Percentiles rank a stretch among this genome's conserved stretches.
phyloP scores from a whole-genome alignment of 2,329 filamentous ascomycete species.

The Talaromyces sp. region DNA sequence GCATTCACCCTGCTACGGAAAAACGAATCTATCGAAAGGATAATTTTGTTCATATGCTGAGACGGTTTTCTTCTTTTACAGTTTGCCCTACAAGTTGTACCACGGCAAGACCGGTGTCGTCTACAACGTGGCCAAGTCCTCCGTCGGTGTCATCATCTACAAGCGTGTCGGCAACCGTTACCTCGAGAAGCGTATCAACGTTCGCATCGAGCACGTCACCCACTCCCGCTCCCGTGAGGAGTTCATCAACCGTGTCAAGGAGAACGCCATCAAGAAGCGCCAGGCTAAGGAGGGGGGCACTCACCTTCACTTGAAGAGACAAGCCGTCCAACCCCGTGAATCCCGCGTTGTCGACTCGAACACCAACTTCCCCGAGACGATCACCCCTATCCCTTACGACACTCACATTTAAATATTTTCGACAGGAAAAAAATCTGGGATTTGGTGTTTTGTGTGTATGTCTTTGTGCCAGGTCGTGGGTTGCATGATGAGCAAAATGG shows the following conservation, averaged over 20 bases:
- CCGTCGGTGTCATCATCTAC: slow-evolving; percentile 98
- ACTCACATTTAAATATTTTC: slow-evolving; percentile 76
- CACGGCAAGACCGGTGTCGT: slow-evolving; percentile 98
- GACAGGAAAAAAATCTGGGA: slow-evolving; percentile 29
- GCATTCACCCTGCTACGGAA: background rate
- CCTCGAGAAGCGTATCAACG: slow-evolving; percentile 99
- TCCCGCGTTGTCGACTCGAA: slow-evolving; percentile 73
- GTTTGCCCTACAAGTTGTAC: slow-evolving; percentile 99
- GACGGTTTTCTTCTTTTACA: slow-evolving; percentile 34
- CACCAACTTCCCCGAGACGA: slow-evolving; percentile 84
- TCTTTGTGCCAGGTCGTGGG: slow-evolving; percentile 29
- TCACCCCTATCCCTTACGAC: slow-evolving; percentile 91
- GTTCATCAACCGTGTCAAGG: slow-evolving; percentile 94
- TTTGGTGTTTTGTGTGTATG: slow-evolving; percentile 32
- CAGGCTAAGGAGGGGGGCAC: slow-evolving; percentile 87
- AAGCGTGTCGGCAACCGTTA: slow-evolving; percentile 99
- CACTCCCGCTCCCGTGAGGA: slow-evolving; percentile 94
- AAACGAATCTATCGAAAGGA: background rate
- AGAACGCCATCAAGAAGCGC: slow-evolving; percentile 87
- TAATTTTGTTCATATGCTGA: slow-evolving; percentile 17
- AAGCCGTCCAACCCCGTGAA: slow-evolving; percentile 73
- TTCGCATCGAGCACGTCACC: slow-evolving; percentile 95
- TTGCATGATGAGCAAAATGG: slow-evolving; percentile 36
- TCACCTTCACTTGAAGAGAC: slow-evolving; percentile 89
- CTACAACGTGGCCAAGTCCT: slow-evolving; percentile 98